These are phyloP conservation scores for Bimuria novae-zelandiae DNA, from an alignment of 2,329 filamentous ascomycete genomes.

Conservation along the genomic window DNA sequence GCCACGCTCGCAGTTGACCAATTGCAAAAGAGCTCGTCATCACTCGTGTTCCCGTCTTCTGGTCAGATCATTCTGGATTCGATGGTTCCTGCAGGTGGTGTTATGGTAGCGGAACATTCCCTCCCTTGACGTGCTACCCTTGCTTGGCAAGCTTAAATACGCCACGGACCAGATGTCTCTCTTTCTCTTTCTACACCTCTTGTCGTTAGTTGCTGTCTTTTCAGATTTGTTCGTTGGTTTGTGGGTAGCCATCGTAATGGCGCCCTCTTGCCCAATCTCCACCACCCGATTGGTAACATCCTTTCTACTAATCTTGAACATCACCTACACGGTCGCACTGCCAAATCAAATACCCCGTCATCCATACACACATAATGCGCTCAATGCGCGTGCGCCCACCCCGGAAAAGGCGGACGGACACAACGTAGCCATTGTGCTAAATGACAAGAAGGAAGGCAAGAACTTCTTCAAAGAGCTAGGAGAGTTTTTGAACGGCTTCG, in stretches of 20 bases:
- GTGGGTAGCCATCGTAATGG: slow-evolving; percentile 3
- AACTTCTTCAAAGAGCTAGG: slow-evolving; percentile 14
- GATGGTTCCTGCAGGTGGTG: background rate
- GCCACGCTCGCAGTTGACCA: background rate
- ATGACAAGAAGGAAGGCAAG: slow-evolving; percentile 11
- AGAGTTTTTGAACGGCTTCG: slow-evolving; percentile 11
- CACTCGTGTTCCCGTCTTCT: too few species aligned
- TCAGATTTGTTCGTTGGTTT: slow-evolving; percentile 6
- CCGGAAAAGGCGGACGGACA: background rate
- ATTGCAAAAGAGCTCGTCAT: too few species aligned
- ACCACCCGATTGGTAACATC: slow-evolving; percentile 3
- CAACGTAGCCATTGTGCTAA: background rate
- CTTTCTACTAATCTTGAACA: slow-evolving; percentile 6
- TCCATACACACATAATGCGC: background rate
- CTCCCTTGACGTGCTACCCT: slow-evolving; percentile 4
- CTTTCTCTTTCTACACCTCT: background rate
- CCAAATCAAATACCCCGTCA: background rate
- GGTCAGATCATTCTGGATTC: background rate
- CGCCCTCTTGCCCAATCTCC: slow-evolving; percentile 1
- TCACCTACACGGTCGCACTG: background rate
- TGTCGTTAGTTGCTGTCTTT: background rate
- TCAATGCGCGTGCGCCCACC: background rate
- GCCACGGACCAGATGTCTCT: background rate
- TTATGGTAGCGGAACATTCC: slow-evolving; percentile 6
- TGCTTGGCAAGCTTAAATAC: slow-evolving; percentile 5